phyloP scores from a whole-genome alignment of 2,329 filamentous ascomycete genomes.

The Geosmithia putterillii region DNA sequence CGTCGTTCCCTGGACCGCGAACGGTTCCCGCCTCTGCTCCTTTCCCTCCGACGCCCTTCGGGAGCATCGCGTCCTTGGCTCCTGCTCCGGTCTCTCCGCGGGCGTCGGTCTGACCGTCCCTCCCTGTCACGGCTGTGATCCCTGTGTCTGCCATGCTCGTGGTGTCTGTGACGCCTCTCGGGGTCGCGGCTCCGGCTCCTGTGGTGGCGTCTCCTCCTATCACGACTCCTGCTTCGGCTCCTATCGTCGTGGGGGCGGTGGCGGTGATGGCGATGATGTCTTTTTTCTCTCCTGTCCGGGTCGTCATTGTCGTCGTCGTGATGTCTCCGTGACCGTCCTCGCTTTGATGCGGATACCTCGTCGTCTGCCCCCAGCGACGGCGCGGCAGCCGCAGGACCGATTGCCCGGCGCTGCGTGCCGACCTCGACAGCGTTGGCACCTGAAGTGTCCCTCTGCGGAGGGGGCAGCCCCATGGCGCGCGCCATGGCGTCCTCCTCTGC shows the following conservation, averaged over 20 bases:
- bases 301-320: constrained; percentile 8
- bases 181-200: constrained; percentile 13
- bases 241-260: constrained; percentile 9
- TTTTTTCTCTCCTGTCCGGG: neutral
- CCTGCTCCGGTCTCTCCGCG: constrained; percentile 6
- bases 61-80: constrained; percentile 5
- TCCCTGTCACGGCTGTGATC: constrained; percentile 17
- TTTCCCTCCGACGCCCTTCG: constrained; percentile 4
- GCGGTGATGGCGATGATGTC: neutral
- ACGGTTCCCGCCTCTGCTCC: constrained; percentile 7
- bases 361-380: constrained; percentile 6
- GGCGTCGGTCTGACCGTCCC: constrained; percentile 5
- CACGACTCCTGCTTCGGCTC: constrained; percentile 22
- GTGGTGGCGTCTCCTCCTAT: constrained; percentile 9
- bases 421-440: constrained; percentile 60
- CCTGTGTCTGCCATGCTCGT: constrained; percentile 15
- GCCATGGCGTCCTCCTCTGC: constrained; percentile 88
- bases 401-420: constrained; percentile 21
- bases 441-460: constrained; percentile 45
- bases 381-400: constrained; percentile 12
- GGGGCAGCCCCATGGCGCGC: constrained; percentile 66
- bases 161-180: constrained; percentile 14
- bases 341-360: constrained; percentile 12
- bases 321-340: constrained; percentile 17
- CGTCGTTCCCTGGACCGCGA: constrained; percentile 2